Base-by-base conservation (phyloP, 2,329 filamentous ascomycete genomes). In the Xylaria sp. region DNA sequence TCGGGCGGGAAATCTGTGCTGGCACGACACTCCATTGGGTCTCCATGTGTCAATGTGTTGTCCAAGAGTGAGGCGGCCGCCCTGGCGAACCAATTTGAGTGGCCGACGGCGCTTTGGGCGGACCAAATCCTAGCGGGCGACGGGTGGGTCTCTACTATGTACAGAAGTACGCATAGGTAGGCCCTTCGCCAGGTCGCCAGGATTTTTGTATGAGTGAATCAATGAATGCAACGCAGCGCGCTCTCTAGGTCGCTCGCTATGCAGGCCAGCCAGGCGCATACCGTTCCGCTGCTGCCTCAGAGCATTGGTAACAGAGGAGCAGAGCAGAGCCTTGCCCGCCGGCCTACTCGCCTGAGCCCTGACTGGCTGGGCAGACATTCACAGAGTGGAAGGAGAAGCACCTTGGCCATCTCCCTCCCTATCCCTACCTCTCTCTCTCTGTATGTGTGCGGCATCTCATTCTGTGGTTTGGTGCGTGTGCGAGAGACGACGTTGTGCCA, bases 11-110 rank as follows among this genome's bases (percentile, higher is more conserved):
- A 61, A 54, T 60, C 55, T 49, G 55, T 34, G 52, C 42, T 50
- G 43, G 52, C 53, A 56, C 46, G 42, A 54, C 55, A 57, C 45
- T 55, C n/a, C 51, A 65, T 61, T 64, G 63, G 63, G 53, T 58
- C 51, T 65, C 54, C 56, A 65, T 62, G 63, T 56, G 64, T 65
- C 60, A 66, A 62, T 66, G 63, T 56, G 64, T 63, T 67, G 65
- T 65, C 55, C 48, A 57, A 61, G 59, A 69, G 66, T 69, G 67
- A 69, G 66, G 66, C 67, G 66, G 55, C 48, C 53, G 59, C 57
- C 61, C 57, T 52, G 57, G 52, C 56, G 52, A 48, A 52, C 58
- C 57, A n/a, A 20, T 57, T 66, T 59, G 64, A 69, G 52, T 69
- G 67, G 67, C 56, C 60, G 49, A 58, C 51, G 56, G 64, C 54